These are phyloP conservation scores for Nephelium lappaceum DNA, from an alignment of 345 rosid species.

Conservation along the genomic window DNA sequence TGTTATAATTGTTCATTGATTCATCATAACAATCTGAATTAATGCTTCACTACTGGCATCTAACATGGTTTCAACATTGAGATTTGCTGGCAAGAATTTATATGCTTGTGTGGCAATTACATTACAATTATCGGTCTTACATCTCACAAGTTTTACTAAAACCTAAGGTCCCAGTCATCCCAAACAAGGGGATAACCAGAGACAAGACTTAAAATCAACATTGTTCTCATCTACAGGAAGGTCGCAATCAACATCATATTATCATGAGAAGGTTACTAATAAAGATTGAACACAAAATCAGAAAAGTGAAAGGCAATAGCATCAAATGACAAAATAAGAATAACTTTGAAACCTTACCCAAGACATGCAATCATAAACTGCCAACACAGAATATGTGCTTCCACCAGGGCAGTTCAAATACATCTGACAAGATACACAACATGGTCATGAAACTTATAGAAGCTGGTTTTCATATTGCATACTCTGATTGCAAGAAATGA, in stretches of 20 bases:
- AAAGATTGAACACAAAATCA: background rate
- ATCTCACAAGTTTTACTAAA: background rate
- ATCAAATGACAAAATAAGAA: background rate
- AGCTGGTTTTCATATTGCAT: background rate
- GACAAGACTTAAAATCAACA: background rate
- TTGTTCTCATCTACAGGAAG: slow-evolving; percentile 2
- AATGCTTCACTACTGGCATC: background rate
- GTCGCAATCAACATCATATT: background rate
- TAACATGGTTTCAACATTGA: background rate
- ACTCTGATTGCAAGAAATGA: background rate
- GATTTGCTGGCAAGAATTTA: background rate
- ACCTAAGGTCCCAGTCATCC: background rate
- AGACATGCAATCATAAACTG: slow-evolving; percentile 95
- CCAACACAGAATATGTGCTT: slow-evolving; percentile 83
- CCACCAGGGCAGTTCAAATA: slow-evolving; percentile 97
- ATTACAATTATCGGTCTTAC: background rate
- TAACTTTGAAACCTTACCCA: slow-evolving; percentile 57
- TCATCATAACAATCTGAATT: background rate
- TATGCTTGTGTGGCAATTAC: background rate
- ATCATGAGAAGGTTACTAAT: background rate
- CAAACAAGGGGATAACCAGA: background rate
- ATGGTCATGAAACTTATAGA: slow-evolving; percentile 16
- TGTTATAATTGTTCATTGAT: background rate
- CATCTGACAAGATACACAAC: slow-evolving; percentile 45
- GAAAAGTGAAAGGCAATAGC: background rate